Evolutionary conservation across 2,329 filamentous ascomycete genomes (phyloP).

Genomic region (Ceratocystiopsis brevicomis): DNA sequence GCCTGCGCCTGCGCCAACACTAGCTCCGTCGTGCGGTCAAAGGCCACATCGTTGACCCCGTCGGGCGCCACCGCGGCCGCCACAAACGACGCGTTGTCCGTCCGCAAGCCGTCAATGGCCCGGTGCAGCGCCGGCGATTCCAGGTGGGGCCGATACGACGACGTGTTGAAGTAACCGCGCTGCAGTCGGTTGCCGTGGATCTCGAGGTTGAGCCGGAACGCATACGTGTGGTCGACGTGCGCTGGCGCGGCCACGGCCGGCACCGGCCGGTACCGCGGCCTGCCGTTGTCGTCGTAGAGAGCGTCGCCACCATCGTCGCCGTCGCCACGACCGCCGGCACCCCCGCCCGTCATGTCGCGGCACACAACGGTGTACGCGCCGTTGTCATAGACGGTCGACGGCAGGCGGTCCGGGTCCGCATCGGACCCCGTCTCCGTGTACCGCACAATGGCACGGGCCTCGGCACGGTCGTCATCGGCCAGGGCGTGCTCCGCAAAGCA

Average conservation of each 20-base stretch:
- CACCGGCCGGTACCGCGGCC: conserved; percentile 21
- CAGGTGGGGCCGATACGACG: conserved; percentile 31
- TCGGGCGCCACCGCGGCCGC: conserved; percentile 22
- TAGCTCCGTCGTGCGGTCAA: conserved; percentile 24
- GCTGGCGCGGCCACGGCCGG: conserved; percentile 22
- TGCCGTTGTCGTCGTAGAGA: no score
- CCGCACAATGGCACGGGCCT: conserved; percentile 29
- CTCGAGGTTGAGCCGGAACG: conserved; percentile 37
- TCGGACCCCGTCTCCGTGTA: conserved; percentile 17
- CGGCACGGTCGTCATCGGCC: conserved; percentile 22
- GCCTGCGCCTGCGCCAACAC: conserved; percentile 42
- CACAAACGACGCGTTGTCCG: conserved; percentile 26
- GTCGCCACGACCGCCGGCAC: no score
- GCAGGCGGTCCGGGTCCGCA: conserved; percentile 5
- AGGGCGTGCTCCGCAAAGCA: conserved; percentile 36
- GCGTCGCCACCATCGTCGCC: no score
- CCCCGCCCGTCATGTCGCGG: conserved; percentile 21
- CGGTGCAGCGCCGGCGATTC: conserved; percentile 30
- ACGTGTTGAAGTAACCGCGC: conserved; percentile 38
- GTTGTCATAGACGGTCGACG: conserved; percentile 18
- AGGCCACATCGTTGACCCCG: conserved; percentile 32
- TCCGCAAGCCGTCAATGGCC: conserved; percentile 24
- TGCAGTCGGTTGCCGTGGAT: conserved; percentile 39
- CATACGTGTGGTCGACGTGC: conserved; percentile 31
- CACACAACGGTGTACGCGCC: conserved; percentile 23